These are phyloP conservation scores for Blastocystis sp. DNA, from an alignment of 352 stramenopile genomes.

Conservation along the genomic window DNA sequence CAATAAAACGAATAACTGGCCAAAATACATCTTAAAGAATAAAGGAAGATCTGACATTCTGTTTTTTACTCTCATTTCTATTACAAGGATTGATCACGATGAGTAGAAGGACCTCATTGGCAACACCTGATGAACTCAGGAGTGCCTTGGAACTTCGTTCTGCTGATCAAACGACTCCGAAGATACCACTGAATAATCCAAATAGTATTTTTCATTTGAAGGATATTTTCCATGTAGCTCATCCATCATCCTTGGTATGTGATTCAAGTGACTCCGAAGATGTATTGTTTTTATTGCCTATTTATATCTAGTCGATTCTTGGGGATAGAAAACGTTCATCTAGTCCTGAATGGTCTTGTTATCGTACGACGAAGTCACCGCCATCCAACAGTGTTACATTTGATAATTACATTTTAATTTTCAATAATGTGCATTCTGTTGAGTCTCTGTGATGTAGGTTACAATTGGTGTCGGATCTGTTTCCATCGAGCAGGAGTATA, in stretches of 20 bases:
- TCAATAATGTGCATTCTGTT: not conserved
- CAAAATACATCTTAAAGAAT: not conserved
- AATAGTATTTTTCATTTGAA: not conserved
- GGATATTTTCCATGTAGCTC: not conserved
- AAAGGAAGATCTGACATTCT: not conserved
- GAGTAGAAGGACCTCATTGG: slow-evolving; percentile 31
- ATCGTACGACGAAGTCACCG: not conserved
- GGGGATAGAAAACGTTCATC: not conserved
- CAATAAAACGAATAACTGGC: not conserved
- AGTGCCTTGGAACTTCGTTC: not conserved
- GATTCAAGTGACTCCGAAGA: slow-evolving; percentile 11
- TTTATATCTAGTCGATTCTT: not conserved
- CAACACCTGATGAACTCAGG: not conserved
- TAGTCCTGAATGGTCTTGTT: not conserved
- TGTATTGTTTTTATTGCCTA: not conserved
- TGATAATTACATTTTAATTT: not conserved
- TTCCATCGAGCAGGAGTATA: not conserved
- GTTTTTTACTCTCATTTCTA: not conserved
- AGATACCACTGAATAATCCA: not conserved
- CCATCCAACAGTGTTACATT: not conserved
- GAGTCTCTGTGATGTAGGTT: not conserved
- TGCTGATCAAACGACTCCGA: not conserved
- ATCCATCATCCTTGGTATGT: not conserved
- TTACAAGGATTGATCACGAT: not conserved
- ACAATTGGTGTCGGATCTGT: not conserved